Percentiles rank a stretch among this genome's conserved stretches.
Evolutionary conservation across 2,329 filamentous ascomycete species (phyloP).

Genomic region (Pestalotiopsis fici): DNA sequence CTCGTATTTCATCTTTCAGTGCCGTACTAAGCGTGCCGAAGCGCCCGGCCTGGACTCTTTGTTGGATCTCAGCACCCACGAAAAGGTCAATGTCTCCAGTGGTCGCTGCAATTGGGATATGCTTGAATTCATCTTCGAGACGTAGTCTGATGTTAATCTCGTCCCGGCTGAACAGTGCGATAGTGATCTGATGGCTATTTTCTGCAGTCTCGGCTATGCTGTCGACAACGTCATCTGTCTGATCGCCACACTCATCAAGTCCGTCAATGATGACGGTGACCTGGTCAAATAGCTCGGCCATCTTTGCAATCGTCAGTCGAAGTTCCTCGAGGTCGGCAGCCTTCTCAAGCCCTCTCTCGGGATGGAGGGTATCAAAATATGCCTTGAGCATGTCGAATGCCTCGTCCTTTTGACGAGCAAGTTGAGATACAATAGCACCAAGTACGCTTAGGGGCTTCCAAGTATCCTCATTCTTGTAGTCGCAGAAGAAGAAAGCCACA

Average conservation of each 20-base stretch:
- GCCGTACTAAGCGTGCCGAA: neutral
- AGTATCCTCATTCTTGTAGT: neutral
- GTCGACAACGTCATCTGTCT: neutral
- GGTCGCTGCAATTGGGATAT: neutral
- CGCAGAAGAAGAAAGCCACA: neutral
- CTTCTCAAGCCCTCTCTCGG: neutral
- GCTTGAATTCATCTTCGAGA: neutral
- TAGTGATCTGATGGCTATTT: neutral
- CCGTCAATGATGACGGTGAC: neutral
- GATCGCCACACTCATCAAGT: neutral
- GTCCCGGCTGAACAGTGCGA: neutral
- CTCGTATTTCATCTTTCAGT: neutral
- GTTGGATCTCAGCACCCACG: neutral
- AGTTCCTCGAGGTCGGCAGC: neutral
- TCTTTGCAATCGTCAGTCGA: neutral
- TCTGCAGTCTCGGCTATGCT: neutral
- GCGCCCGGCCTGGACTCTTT: neutral
- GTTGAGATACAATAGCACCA: slow-evolving; percentile 24
- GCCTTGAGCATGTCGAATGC: slow-evolving; percentile 19
- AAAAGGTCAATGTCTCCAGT: neutral
- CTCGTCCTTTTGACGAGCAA: slow-evolving; percentile 27
- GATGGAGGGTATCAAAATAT: slow-evolving; percentile 9
- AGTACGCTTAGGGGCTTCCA: slow-evolving; percentile 19
- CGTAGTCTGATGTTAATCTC: neutral
- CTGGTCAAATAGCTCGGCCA: neutral